phyloP scores from a whole-genome alignment of 208 protist genomes.

The Leishmania martiniquensis region DNA sequence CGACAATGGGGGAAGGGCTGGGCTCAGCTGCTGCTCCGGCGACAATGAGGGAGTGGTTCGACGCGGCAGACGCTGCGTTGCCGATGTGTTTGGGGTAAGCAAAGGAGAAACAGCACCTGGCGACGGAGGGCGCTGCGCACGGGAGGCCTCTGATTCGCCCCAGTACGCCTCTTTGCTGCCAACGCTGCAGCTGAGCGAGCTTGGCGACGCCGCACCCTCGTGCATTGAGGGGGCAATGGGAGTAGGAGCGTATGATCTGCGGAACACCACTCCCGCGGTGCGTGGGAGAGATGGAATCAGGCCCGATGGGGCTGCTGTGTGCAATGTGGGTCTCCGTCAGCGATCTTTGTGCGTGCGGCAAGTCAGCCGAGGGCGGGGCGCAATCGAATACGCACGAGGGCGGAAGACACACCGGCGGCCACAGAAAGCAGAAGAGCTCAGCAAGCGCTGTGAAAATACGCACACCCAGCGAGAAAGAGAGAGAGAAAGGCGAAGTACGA shows the following conservation, averaged over 20 bases:
- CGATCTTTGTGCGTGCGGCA: neutral
- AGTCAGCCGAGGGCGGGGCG: neutral
- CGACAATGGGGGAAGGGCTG: neutral
- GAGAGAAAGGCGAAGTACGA: neutral
- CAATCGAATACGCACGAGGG: neutral
- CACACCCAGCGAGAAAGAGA: too few species aligned
- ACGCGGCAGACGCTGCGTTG: neutral
- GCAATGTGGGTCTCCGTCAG: neutral
- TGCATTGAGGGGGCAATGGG: neutral
- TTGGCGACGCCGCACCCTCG: neutral
- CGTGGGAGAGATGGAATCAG: neutral
- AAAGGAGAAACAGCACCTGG: neutral
- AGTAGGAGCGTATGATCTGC: neutral
- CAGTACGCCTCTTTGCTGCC: neutral
- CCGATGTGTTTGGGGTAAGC: neutral
- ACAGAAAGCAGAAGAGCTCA: neutral
- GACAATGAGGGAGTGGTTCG: neutral
- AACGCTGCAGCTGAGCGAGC: neutral
- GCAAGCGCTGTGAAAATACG: neutral
- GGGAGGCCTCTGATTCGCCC: neutral
- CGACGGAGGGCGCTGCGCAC: neutral
- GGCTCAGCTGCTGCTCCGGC: neutral
- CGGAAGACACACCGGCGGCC: neutral
- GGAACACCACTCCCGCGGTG: neutral
- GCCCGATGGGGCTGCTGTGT: neutral